Conservation (phyloP, 768 basidiomycete genomes). For the Neoboletus brunneissimus region DNA sequence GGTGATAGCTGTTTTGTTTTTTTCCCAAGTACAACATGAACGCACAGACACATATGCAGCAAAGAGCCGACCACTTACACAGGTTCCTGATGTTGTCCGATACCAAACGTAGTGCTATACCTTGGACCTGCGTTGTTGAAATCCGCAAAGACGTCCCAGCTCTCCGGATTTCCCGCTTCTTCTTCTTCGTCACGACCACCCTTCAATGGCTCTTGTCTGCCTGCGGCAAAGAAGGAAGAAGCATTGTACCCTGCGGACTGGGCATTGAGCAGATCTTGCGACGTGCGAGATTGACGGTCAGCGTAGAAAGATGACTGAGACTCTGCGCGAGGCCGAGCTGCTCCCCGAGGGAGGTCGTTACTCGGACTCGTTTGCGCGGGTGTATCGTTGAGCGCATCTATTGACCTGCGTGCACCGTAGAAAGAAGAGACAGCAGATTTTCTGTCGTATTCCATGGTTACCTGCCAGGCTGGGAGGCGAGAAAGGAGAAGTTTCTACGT, state of each 20-base stretch:
- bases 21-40: constrained; percentile 4
- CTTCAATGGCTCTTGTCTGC: constrained; percentile 74
- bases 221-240: constrained; percentile 63
- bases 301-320: constrained; percentile 70
- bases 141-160: constrained; percentile 84
- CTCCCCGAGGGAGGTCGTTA: constrained; percentile 25
- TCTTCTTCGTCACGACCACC: constrained; percentile 74
- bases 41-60: background rate
- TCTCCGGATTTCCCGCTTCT: constrained; percentile 38
- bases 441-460: constrained; percentile 68
- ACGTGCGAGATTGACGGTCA: constrained; percentile 37
- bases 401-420: constrained; percentile 63
- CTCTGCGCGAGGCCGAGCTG: constrained; percentile 54
- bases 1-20: constrained; percentile 43
- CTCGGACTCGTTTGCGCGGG: constrained; percentile 27
- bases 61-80: constrained; percentile 40
- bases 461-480: constrained; percentile 1
- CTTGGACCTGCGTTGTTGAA: constrained; percentile 84
- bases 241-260: constrained; percentile 74
- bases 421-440: constrained; percentile 80
- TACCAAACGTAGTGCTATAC: constrained; percentile 64
- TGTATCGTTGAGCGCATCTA: constrained; percentile 57
- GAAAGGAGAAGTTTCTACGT: constrained; percentile 1
- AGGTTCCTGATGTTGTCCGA: constrained; percentile 37
- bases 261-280: constrained; percentile 46